phyloP scores from a whole-genome alignment of 257 asterid genomes.

The Nicotiana undulata region DNA sequence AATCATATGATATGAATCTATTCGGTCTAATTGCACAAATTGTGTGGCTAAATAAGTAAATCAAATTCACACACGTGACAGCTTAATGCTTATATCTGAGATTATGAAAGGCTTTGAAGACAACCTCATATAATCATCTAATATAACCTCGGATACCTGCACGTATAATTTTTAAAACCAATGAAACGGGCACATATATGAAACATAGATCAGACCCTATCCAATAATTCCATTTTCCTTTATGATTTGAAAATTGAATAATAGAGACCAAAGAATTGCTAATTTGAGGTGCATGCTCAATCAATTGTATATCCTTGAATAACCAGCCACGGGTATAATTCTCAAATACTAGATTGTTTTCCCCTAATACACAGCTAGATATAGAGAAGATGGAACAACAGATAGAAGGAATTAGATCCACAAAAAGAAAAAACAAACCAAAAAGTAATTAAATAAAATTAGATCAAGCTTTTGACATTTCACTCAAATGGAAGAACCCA shows the following conservation, averaged over 20 bases:
- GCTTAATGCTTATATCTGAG: neutral
- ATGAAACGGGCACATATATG: neutral
- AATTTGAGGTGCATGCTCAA: neutral
- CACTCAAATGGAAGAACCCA: neutral
- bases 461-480: neutral
- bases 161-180: neutral
- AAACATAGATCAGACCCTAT: neutral
- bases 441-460: too few relatives aligned
- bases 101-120: neutral
- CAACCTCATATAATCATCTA: neutral
- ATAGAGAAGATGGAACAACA: neutral
- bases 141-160: neutral
- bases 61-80: neutral
- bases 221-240: neutral
- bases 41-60: neutral
- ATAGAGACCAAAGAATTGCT: neutral
- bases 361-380: too few relatives aligned
- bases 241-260: neutral
- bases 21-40: neutral
- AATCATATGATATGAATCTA: neutral
- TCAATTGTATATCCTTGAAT: neutral
- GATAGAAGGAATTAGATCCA: neutral
- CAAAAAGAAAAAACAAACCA: neutral
- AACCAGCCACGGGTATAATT: neutral
- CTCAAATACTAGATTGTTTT: too few relatives aligned